phyloP scores from a whole-genome alignment of 2,329 filamentous ascomycete genomes.

The Aspergillus oerlinghausenensis region DNA sequence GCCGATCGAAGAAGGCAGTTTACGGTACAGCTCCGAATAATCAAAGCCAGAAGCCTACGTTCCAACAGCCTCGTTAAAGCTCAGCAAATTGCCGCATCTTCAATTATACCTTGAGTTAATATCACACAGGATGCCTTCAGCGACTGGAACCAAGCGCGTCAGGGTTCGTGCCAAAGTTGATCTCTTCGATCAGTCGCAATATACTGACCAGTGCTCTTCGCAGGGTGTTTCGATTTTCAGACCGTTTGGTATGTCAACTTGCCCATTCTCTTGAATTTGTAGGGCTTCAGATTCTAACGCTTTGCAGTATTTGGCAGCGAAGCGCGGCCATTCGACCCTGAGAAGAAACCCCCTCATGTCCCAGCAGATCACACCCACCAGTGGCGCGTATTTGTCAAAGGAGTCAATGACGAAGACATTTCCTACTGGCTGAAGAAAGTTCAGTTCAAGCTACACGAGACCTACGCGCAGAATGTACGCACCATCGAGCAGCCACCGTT shows the following conservation, averaged over 20 bases:
- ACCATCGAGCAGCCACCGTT: constrained; percentile 80
- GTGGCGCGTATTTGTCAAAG: constrained; percentile 92
- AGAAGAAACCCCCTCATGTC: constrained; percentile 67
- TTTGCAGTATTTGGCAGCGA: constrained; percentile 70
- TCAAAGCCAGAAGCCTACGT: background rate
- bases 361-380: constrained; percentile 93
- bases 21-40: background rate
- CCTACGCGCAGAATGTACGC: constrained; percentile 84
- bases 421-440: constrained; percentile 96
- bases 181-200: background rate
- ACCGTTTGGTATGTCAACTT: constrained; percentile 39
- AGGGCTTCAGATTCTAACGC: background rate
- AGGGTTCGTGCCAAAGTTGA: constrained; percentile 30
- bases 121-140: constrained; percentile 45
- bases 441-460: constrained; percentile 97
- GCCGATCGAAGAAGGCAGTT: background rate
- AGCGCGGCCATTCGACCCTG: constrained; percentile 71
- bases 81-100: background rate
- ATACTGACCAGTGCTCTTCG: constrained; percentile 17
- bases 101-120: background rate
- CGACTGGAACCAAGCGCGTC: constrained; percentile 52
- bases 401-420: constrained; percentile 83
- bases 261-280: background rate
- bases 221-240: constrained; percentile 45
- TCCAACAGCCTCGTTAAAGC: background rate